Conservation (phyloP, 2,329 filamentous ascomycete genomes). For the Blastomyces silverae region DNA sequence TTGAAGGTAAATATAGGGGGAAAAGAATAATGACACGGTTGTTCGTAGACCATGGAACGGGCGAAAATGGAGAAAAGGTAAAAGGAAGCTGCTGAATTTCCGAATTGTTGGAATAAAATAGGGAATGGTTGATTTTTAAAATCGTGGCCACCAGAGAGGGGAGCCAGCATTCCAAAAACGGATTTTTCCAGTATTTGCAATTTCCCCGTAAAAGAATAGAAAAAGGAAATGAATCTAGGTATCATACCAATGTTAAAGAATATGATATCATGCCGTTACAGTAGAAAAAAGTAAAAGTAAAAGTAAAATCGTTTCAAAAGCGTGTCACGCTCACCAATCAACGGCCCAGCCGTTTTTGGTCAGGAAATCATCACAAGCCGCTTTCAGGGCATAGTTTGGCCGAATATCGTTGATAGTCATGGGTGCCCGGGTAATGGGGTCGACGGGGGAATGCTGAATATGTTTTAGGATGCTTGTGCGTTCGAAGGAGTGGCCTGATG, state of each 20-base stretch:
- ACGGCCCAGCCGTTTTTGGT: constrained; percentile 85
- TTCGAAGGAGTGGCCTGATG: constrained; percentile 86
- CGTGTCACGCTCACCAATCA: constrained; percentile 59
- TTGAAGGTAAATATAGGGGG: neutral
- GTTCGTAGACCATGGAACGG: neutral
- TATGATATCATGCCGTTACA: neutral
- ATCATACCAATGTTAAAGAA: neutral
- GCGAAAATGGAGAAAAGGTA: neutral
- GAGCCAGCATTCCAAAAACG: neutral
- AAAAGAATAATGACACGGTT: neutral
- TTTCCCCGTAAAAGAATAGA: neutral
- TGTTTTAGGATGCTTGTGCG: constrained; percentile 79
- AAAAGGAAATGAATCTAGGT: neutral
- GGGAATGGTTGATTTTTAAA: neutral
- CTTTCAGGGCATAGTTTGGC: constrained; percentile 72
- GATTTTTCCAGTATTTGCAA: neutral
- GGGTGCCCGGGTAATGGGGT: constrained; percentile 77
- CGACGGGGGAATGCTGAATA: constrained; percentile 64
- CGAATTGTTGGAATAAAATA: neutral
- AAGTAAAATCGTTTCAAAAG: neutral
- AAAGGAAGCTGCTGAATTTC: too few relatives aligned
- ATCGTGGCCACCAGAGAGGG: too few relatives aligned
- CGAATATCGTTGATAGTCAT: constrained; percentile 63
- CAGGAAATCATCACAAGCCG: constrained; percentile 79
- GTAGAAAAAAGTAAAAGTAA: neutral